Percentiles rank a stretch among this genome's conserved stretches.
Conservation (phyloP, 2,329 filamentous ascomycete genomes). For the Stagonosporopsis cucurbitacearum region DNA sequence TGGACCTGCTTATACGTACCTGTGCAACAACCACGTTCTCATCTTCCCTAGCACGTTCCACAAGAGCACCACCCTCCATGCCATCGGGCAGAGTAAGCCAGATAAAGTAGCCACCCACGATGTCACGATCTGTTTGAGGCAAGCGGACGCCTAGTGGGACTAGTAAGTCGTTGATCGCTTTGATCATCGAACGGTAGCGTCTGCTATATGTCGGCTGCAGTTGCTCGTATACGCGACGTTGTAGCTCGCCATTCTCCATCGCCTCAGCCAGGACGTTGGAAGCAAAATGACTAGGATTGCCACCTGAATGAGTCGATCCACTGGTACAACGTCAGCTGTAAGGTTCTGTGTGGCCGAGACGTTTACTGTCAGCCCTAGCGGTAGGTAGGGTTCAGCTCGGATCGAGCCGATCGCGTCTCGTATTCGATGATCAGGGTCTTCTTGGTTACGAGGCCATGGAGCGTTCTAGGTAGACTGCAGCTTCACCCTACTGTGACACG, state of each 20-base stretch:
- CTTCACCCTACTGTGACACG: background rate
- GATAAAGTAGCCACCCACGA: constrained; percentile 84
- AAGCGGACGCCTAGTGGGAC: constrained; percentile 66
- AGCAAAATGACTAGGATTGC: constrained; percentile 65
- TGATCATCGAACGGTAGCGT: constrained; percentile 63
- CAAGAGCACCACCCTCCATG: constrained; percentile 63
- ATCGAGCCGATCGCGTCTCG: constrained; percentile 3
- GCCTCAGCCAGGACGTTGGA: constrained; percentile 64
- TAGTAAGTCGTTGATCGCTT: constrained; percentile 66
- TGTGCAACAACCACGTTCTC: constrained; percentile 72
- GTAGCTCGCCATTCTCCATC: constrained; percentile 58
- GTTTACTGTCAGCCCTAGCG: constrained; percentile 9
- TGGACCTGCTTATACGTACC: constrained; percentile 25
- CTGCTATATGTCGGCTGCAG: constrained; percentile 63
- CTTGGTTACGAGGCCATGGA: background rate
- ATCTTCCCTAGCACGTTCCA: constrained; percentile 63
- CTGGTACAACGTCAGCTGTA: constrained; percentile 46
- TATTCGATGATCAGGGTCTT: constrained; percentile 6
- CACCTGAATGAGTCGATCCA: constrained; percentile 65
- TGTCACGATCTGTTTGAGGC: constrained; percentile 51
- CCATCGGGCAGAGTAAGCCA: constrained; percentile 71
- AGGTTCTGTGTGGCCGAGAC: constrained; percentile 10
- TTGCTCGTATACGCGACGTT: constrained; percentile 59
- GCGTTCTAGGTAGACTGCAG: background rate
- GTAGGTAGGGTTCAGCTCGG: background rate